These are phyloP conservation scores for Podospora pseudocomata DNA, from an alignment of 495 filamentous ascomycete species.

Conservation along the genomic window DNA sequence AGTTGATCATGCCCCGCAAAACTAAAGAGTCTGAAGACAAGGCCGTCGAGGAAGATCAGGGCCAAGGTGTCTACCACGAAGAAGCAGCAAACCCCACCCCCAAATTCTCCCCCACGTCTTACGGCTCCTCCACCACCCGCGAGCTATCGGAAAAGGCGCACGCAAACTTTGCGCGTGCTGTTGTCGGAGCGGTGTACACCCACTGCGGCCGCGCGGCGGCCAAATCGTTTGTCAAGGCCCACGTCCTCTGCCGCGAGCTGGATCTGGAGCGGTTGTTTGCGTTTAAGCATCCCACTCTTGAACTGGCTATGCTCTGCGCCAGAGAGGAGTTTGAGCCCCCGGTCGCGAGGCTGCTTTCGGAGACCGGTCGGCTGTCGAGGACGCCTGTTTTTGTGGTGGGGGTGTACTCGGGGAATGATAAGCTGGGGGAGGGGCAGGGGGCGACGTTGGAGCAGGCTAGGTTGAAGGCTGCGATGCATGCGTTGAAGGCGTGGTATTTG, in stretches of 20 bases:
- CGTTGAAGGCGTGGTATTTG: conserved; percentile 92
- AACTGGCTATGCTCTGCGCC: conserved; percentile 73
- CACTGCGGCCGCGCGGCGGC: conserved; percentile 67
- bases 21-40: no score
- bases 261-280: conserved; percentile 72
- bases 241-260: conserved; percentile 77
- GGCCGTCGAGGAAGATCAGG: background rate
- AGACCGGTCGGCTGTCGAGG: conserved; percentile 79
- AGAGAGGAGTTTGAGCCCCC: conserved; percentile 86
- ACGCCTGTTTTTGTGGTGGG: conserved; percentile 93
- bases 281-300: conserved; percentile 76
- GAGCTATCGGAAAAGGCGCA: conserved; percentile 32
- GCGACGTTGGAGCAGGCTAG: conserved; percentile 71
- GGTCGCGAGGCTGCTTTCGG: conserved; percentile 77
- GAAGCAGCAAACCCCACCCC: background rate
- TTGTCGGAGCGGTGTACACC: conserved; percentile 79
- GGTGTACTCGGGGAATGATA: conserved; percentile 81
- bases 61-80: background rate
- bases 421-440: conserved; percentile 82
- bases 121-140: conserved; percentile 33
- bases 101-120: conserved; percentile 14
- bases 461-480: conserved; percentile 70
- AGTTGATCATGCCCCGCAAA: conserved; percentile 37
- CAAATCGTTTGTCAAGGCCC: conserved; percentile 75
- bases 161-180: conserved; percentile 70